phyloP scores from a whole-genome alignment of 108 stramenopile genomes.

The Nitzschia inconspicua region DNA sequence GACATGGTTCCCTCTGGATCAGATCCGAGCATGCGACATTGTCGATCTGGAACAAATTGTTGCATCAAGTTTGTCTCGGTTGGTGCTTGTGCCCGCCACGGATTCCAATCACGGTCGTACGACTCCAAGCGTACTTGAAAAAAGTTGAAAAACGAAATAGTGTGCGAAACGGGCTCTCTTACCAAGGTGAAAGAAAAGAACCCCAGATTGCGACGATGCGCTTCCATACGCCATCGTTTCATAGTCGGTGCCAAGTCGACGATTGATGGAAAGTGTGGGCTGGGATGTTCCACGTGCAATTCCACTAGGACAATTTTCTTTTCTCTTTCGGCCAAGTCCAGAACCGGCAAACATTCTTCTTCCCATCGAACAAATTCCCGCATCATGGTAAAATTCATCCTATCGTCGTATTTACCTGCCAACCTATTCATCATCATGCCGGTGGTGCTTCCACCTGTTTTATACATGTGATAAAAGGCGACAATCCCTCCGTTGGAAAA shows the following conservation, averaged over 20 bases:
- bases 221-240: constrained; percentile 20
- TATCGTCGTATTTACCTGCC: not conserved
- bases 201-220: constrained; percentile 1
- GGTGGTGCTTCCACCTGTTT: constrained; percentile 16
- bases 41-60: constrained; percentile 16
- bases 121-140: too few species aligned
- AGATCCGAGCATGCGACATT: constrained; percentile 29
- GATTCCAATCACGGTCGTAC: constrained; percentile 4
- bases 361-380: not conserved
- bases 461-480: constrained; percentile 8
- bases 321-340: not conserved
- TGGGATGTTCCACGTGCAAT: constrained; percentile 8
- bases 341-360: not conserved
- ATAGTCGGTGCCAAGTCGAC: constrained; percentile 1
- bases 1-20: not conserved
- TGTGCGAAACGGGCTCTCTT: constrained; percentile 20
- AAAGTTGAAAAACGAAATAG: constrained; percentile 27
- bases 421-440: not conserved
- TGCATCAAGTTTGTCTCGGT: constrained; percentile 24
- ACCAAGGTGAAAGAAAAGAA: constrained; percentile 29
- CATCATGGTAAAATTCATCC: constrained; percentile 4
- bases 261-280: constrained; percentile 6
- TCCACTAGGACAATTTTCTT: constrained; percentile 9
- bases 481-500: constrained; percentile 8
- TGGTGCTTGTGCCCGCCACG: constrained; percentile 7